Evolutionary conservation across 495 filamentous ascomycete species (phyloP).

Genomic region (Lasiosphaeria hispida): DNA sequence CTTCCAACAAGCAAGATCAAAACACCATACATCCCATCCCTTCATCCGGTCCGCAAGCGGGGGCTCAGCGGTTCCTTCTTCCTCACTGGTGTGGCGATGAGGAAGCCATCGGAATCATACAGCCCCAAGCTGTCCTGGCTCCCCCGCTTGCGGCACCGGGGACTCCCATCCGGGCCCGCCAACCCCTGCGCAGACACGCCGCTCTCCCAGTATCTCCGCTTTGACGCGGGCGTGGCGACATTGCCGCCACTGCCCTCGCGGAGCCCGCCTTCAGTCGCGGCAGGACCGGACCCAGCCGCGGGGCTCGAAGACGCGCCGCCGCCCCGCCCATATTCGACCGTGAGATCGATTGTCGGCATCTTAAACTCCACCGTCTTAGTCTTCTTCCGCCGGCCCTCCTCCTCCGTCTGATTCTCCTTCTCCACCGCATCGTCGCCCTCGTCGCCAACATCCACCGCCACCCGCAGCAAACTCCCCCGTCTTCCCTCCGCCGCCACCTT

Average conservation of each 20-base stretch:
- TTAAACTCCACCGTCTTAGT: neutral
- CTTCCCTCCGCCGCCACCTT: neutral
- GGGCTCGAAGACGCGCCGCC: neutral
- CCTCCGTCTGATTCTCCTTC: neutral
- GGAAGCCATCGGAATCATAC: slow-evolving; percentile 11
- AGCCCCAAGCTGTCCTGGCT: slow-evolving; percentile 12
- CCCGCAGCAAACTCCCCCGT: neutral
- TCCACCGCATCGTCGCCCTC: neutral
- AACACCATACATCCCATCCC: too few relatives aligned
- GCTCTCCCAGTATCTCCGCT: neutral
- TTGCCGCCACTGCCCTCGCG: too few relatives aligned
- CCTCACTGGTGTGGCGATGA: slow-evolving; percentile 6
- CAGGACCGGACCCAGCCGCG: neutral
- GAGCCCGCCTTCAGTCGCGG: too few relatives aligned
- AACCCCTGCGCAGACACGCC: neutral
- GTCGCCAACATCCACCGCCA: neutral
- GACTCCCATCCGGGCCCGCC: neutral
- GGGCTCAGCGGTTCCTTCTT: neutral
- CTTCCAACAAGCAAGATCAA: too few relatives aligned
- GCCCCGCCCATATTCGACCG: neutral
- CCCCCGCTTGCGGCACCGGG: neutral
- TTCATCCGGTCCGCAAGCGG: too few relatives aligned
- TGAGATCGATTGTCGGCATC: neutral
- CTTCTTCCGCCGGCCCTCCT: neutral
- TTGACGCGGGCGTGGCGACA: too few relatives aligned